These are phyloP conservation scores for Mycena indigotica DNA, from an alignment of 768 basidiomycete genomes.

Conservation along the genomic window DNA sequence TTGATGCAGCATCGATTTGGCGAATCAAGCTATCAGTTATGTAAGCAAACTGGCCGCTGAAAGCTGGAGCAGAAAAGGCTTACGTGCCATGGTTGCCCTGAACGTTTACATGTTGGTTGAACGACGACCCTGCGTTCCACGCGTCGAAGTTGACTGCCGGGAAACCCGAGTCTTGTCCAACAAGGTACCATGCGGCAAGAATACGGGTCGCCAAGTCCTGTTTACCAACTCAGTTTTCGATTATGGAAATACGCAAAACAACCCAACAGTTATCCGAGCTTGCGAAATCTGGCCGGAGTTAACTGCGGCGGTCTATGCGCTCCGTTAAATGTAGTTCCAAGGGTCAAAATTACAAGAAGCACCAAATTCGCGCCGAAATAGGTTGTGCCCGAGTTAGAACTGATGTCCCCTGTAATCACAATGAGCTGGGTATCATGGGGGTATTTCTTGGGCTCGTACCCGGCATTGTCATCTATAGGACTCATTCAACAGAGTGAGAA, in stretches of 20 bases:
- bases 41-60: no score
- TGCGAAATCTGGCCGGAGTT: slow-evolving; percentile 60
- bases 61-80: slow-evolving; percentile 10
- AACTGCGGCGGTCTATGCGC: slow-evolving; percentile 41
- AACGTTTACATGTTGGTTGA: slow-evolving; percentile 55
- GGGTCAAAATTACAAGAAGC: neutral
- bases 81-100: slow-evolving; percentile 56
- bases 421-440: neutral
- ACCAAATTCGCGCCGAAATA: slow-evolving; percentile 67
- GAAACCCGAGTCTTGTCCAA: slow-evolving; percentile 58
- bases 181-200: slow-evolving; percentile 62
- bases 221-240: neutral
- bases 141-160: slow-evolving; percentile 65
- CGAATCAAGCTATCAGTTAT: slow-evolving; percentile 37
- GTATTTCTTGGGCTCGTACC: slow-evolving; percentile 35
- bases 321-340: neutral
- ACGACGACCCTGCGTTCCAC: slow-evolving; percentile 40
- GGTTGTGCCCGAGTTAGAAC: slow-evolving; percentile 43
- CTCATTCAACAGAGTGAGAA: neutral
- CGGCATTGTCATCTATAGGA: slow-evolving; percentile 68
- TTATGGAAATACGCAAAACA: slow-evolving; percentile 20
- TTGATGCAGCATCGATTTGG: slow-evolving; percentile 47
- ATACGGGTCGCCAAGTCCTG: slow-evolving; percentile 74
- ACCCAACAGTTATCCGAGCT: slow-evolving; percentile 55
- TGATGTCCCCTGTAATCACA: slow-evolving; percentile 42